Conservation (phyloP, 495 filamentous ascomycete genomes). For the Penicillium turbatum region DNA sequence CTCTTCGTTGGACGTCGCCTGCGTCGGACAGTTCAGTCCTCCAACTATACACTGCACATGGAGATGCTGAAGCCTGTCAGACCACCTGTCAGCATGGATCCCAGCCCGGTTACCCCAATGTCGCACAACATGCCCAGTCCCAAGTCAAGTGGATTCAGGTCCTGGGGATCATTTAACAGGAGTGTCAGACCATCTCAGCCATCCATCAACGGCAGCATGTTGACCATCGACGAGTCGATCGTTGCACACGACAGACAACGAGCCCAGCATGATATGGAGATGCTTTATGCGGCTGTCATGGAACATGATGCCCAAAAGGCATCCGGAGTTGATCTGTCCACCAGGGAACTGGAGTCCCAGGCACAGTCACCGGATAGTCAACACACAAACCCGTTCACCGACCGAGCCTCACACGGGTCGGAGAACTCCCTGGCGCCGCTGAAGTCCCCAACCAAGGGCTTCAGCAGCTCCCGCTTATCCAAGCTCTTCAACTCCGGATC, state of each 20-base stretch:
- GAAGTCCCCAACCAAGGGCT: conserved; percentile 27
- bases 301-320: conserved; percentile 75
- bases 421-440: conserved; percentile 14
- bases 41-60: conserved; percentile 51
- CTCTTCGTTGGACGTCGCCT: conserved; percentile 60
- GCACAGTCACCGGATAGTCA: conserved; percentile 34
- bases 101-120: conserved; percentile 44
- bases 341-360: conserved; percentile 20
- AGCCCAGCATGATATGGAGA: conserved; percentile 76
- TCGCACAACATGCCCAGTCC: conserved; percentile 42
- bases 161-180: conserved; percentile 42
- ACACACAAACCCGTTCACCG: conserved; percentile 39
- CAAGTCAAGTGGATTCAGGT: conserved; percentile 31
- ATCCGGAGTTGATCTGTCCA: conserved; percentile 21
- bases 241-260: conserved; percentile 66
- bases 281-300: conserved; percentile 88
- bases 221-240: conserved; percentile 69
- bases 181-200: conserved; percentile 31
- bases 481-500: conserved; percentile 52
- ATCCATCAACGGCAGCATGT: conserved; percentile 47
- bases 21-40: conserved; percentile 50
- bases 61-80: conserved; percentile 60
- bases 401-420: conserved; percentile 22
- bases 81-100: conserved; percentile 42
- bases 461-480: conserved; percentile 35